phyloP scores from a whole-genome alignment of 169 alveolate genomes.

The Pseudocohnilembus persalinus region DNA sequence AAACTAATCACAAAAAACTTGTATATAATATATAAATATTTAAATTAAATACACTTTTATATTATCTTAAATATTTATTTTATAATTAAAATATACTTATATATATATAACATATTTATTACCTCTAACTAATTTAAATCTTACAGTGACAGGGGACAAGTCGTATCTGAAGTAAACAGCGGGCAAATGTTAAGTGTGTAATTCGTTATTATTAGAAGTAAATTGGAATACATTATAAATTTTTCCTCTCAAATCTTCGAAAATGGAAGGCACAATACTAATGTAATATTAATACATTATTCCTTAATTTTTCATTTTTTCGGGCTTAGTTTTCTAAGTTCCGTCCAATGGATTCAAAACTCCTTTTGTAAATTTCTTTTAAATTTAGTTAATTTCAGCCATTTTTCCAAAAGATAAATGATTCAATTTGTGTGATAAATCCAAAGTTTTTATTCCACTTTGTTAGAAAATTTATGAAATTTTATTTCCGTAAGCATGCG shows the following conservation, averaged over 20 bases:
- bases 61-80: no score
- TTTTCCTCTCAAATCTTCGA: slow-evolving; percentile 46
- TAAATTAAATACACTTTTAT: no score
- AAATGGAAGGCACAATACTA: slow-evolving; percentile 73
- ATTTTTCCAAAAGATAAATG: slow-evolving; percentile 84
- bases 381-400: slow-evolving; percentile 57
- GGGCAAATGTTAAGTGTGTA: slow-evolving; percentile 62
- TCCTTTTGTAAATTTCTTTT: slow-evolving; percentile 55
- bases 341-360: slow-evolving; percentile 74
- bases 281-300: slow-evolving; percentile 67
- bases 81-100: no score
- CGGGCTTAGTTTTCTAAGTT: slow-evolving; percentile 22
- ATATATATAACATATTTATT: no score
- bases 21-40: no score
- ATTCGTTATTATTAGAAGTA: slow-evolving; percentile 69
- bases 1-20: no score
- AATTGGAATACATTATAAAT: slow-evolving; percentile 67
- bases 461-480: slow-evolving; percentile 39
- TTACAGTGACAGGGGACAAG: slow-evolving; percentile 80
- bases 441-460: slow-evolving; percentile 54
- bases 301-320: slow-evolving; percentile 47
- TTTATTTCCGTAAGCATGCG: slow-evolving; percentile 72
- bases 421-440: slow-evolving; percentile 77
- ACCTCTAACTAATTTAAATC: slow-evolving; percentile 30
- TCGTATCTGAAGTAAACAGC: slow-evolving; percentile 83